Evolutionary conservation across 2,329 filamentous ascomycete genomes (phyloP).

Genomic region (Stachybotrys echinatus): DNA sequence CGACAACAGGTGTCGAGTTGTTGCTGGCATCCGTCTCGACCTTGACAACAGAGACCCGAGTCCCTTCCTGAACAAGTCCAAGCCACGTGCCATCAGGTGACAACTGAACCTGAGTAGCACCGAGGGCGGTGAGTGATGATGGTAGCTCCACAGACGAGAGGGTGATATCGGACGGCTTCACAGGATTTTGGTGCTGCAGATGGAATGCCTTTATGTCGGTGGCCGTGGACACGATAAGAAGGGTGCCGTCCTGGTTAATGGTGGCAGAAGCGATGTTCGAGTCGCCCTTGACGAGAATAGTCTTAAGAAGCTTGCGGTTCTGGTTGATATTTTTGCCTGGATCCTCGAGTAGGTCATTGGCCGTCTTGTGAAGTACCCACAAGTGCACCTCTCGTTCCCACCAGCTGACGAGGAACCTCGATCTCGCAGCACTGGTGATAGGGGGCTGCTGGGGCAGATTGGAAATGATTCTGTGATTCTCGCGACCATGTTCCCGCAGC

Average conservation of each 20-base stretch:
- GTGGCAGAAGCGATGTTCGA: slow-evolving; percentile 75
- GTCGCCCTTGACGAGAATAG: slow-evolving; percentile 65
- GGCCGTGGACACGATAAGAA: slow-evolving; percentile 72
- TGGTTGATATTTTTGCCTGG: slow-evolving; percentile 39
- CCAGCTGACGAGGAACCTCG: slow-evolving; percentile 80
- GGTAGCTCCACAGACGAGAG: slow-evolving; percentile 68
- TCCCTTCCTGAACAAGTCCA: slow-evolving; percentile 57
- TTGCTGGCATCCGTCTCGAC: slow-evolving; percentile 14
- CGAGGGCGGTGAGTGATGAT: slow-evolving; percentile 46
- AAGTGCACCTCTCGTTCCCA: slow-evolving; percentile 86
- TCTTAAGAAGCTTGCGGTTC: slow-evolving; percentile 62
- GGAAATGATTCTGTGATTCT: slow-evolving; percentile 78
- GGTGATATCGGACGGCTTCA: slow-evolving; percentile 54
- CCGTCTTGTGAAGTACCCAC: slow-evolving; percentile 56
- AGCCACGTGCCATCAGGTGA: slow-evolving; percentile 69
- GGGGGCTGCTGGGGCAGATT: slow-evolving; percentile 75
- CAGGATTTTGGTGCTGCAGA: slow-evolving; percentile 46
- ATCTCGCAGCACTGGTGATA: slow-evolving; percentile 65
- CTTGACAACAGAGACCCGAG: slow-evolving; percentile 44
- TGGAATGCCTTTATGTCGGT: slow-evolving; percentile 74
- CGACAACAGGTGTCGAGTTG: slow-evolving; percentile 18
- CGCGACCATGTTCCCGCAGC: slow-evolving; percentile 66
- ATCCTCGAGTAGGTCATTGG: slow-evolving; percentile 30
- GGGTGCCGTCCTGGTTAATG: slow-evolving; percentile 64
- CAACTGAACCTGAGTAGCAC: slow-evolving; percentile 65